Evolutionary conservation across 2,329 filamentous ascomycete species (phyloP).

Genomic region (Thielaviopsis ethacetica): DNA sequence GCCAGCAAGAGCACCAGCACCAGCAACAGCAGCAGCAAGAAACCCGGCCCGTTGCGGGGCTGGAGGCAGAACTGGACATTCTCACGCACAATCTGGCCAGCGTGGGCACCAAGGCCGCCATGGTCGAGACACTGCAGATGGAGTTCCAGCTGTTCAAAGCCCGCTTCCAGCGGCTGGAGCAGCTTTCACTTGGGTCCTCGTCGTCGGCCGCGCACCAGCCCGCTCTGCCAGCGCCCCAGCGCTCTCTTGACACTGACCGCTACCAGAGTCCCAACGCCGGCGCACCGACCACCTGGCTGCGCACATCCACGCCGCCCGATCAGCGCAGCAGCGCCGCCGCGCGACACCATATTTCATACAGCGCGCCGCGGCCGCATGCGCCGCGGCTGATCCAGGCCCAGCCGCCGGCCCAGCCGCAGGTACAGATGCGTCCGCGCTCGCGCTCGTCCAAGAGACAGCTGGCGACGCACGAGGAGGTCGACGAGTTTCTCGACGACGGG

Average conservation of each 20-base stretch:
- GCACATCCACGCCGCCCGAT: neutral
- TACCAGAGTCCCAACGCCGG: neutral
- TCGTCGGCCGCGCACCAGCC: neutral
- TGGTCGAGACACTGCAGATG: slow-evolving; percentile 26
- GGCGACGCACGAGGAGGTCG: neutral
- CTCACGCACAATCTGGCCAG: slow-evolving; percentile 23
- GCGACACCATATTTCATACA: neutral
- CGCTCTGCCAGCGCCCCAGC: neutral
- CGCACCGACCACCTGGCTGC: neutral
- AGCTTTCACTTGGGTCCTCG: neutral
- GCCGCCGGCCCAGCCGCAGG: neutral
- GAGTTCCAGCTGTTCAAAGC: slow-evolving; percentile 25
- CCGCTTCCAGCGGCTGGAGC: slow-evolving; percentile 21
- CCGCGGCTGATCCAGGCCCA: neutral
- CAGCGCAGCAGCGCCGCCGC: neutral
- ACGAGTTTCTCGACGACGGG: neutral
- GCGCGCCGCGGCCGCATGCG: slow-evolving; percentile 9
- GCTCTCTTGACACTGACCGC: neutral
- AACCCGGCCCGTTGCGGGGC: neutral
- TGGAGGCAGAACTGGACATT: slow-evolving; percentile 22
- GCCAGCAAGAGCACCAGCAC: slow-evolving; percentile 1
- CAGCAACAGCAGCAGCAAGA: slow-evolving; percentile 8
- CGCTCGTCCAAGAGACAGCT: neutral
- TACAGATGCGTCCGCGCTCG: neutral
- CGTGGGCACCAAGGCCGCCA: slow-evolving; percentile 22